These are phyloP conservation scores for Neonectria punicea DNA, from an alignment of 2,329 filamentous ascomycete genomes.

Conservation along the genomic window DNA sequence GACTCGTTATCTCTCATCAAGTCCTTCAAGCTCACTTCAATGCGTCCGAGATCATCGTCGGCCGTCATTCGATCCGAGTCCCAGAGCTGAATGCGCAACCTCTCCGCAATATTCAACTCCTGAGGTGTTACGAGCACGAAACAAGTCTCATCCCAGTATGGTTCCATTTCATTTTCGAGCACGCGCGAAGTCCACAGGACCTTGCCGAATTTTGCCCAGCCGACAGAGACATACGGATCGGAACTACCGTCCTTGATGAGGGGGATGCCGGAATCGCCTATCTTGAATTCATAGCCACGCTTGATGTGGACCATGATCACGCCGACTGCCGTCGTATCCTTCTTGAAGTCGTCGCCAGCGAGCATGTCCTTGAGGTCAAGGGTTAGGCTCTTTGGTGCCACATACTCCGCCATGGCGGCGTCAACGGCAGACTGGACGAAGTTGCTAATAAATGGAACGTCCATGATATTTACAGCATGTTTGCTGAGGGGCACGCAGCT, in stretches of 20 bases:
- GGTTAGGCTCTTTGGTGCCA: conserved; percentile 79
- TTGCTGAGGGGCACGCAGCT: conserved; percentile 77
- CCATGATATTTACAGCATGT: conserved; percentile 77
- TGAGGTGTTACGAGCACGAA: conserved; percentile 76
- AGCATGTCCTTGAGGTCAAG: conserved; percentile 82
- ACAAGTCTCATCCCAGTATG: conserved; percentile 76
- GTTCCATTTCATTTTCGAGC: conserved; percentile 72
- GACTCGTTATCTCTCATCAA: conserved; percentile 70
- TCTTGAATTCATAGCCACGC: conserved; percentile 75
- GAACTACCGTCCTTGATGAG: conserved; percentile 69
- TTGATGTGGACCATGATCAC: conserved; percentile 74
- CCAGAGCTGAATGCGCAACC: conserved; percentile 77
- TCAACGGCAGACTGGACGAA: conserved; percentile 81
- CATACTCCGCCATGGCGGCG: conserved; percentile 78
- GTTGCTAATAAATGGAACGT: conserved; percentile 77
- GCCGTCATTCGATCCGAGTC: conserved; percentile 78
- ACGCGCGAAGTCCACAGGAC: conserved; percentile 70
- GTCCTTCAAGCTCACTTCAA: conserved; percentile 74
- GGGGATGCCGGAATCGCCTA: conserved; percentile 72
- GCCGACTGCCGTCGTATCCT: conserved; percentile 73
- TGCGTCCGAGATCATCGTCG: conserved; percentile 79
- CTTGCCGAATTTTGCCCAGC: conserved; percentile 82
- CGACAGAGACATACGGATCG: conserved; percentile 77
- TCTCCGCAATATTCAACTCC: conserved; percentile 78
- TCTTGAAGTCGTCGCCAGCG: conserved; percentile 81